Evolutionary conservation across 1,139 yeast species (phyloP).

Genomic region (Geotrichum restrictum): DNA sequence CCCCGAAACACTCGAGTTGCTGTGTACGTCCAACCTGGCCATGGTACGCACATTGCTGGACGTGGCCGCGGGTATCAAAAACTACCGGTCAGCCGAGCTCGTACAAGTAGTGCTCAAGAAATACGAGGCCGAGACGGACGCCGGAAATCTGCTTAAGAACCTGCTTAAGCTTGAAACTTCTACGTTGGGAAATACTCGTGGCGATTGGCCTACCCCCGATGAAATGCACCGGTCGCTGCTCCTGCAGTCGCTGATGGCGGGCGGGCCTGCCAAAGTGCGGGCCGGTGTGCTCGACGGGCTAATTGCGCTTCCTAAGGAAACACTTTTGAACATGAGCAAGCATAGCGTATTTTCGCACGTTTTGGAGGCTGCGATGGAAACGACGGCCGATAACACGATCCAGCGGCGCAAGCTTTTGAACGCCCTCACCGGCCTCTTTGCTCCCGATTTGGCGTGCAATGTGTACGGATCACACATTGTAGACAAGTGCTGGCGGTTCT

Average conservation of each 20-base stretch:
- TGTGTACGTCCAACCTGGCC: slow-evolving; percentile 53
- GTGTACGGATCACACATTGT: slow-evolving; percentile 90
- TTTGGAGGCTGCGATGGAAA: slow-evolving; percentile 41
- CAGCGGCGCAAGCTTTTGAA: slow-evolving; percentile 68
- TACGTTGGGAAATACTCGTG: slow-evolving; percentile 74
- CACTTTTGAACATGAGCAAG: slow-evolving; percentile 65
- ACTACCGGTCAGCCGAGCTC: slow-evolving; percentile 64
- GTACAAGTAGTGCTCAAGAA: slow-evolving; percentile 56
- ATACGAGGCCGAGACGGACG: slow-evolving; percentile 45
- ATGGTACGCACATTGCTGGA: slow-evolving; percentile 45
- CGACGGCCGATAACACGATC: slow-evolving; percentile 45
- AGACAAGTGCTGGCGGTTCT: slow-evolving; percentile 77
- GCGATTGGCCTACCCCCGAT: slow-evolving; percentile 89
- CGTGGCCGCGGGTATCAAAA: slow-evolving; percentile 39
- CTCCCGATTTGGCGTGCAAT: slow-evolving; percentile 63
- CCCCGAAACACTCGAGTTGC: slow-evolving; percentile 37
- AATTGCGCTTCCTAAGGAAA: slow-evolving; percentile 55
- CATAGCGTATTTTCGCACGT: slow-evolving; percentile 77
- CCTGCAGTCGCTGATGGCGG: slow-evolving; percentile 52
- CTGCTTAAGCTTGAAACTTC: slow-evolving; percentile 61
- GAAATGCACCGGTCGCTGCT: slow-evolving; percentile 78
- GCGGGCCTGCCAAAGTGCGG: slow-evolving; percentile 13
- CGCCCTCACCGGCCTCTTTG: slow-evolving; percentile 49
- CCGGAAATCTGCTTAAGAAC: slow-evolving; percentile 56
- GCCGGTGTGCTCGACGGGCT: slow-evolving; percentile 49